Evolutionary conservation across 1,284 basidiomycete genomes (phyloP).

Genomic region (Ganoderma sinense): DNA sequence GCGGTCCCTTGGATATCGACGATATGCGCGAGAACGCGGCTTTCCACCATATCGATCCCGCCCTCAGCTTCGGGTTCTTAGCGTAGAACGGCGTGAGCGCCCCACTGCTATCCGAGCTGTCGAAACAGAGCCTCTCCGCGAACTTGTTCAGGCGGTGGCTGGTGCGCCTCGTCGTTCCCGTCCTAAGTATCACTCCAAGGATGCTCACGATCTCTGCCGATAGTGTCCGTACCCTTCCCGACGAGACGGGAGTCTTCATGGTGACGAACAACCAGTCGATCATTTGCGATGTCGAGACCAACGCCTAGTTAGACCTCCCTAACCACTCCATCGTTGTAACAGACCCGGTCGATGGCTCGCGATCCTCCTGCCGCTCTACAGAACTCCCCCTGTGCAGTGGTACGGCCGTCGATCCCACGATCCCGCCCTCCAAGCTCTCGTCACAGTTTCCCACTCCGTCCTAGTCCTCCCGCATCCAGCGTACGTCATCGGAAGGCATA

Average conservation of each 20-base stretch:
- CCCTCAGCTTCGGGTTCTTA: conserved; percentile 61
- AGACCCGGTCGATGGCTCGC: conserved; percentile 45
- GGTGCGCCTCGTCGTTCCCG: conserved; percentile 19
- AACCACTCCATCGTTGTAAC: conserved; percentile 55
- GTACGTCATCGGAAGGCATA: conserved; percentile 29
- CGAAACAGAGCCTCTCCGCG: conserved; percentile 36
- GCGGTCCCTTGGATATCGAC: conserved; percentile 48
- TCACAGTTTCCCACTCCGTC: conserved; percentile 48
- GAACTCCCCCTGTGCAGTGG: conserved; percentile 60
- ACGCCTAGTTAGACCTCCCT: conserved; percentile 49
- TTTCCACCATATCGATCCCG: conserved; percentile 50
- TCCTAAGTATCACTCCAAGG: conserved; percentile 4
- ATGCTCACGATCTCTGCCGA: background rate
- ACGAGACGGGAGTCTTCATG: conserved; percentile 49
- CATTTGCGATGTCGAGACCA: conserved; percentile 31
- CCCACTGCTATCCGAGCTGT: conserved; percentile 52
- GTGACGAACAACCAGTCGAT: conserved; percentile 51
- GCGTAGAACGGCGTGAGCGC: conserved; percentile 57
- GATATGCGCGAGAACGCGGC: conserved; percentile 44
- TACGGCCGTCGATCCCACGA: conserved; percentile 34
- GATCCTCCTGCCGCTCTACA: conserved; percentile 55
- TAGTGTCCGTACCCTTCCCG: conserved; percentile 35
- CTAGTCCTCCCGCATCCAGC: conserved; percentile 44
- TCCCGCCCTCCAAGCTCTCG: conserved; percentile 38
- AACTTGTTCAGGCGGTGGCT: conserved; percentile 37